Evolutionary conservation across 805 yeast genomes (phyloP).

Genomic region (Pichia californica): DNA sequence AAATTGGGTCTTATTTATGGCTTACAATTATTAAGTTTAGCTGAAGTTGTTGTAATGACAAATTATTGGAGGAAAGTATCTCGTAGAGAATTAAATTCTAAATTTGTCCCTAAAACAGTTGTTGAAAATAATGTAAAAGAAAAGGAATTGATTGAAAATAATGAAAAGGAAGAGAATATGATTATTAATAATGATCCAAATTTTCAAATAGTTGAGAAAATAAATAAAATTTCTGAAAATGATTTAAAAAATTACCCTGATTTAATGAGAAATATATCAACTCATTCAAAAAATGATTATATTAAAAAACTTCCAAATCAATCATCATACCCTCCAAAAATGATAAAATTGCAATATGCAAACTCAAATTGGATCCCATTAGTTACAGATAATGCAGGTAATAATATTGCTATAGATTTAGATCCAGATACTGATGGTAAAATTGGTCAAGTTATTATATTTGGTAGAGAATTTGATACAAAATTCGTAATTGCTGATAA

Average conservation of each 20-base stretch:
- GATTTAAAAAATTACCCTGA: slow-evolving; percentile 18
- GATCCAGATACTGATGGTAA: slow-evolving; percentile 67
- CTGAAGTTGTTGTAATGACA: slow-evolving; percentile 71
- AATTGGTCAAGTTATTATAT: slow-evolving; percentile 82
- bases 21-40: slow-evolving; percentile 66
- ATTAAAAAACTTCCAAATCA: slow-evolving; percentile 42
- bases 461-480: slow-evolving; percentile 87
- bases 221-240: slow-evolving; percentile 12
- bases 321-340: slow-evolving; percentile 65
- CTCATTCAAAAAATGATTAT: slow-evolving; percentile 24
- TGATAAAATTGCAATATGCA: slow-evolving; percentile 65
- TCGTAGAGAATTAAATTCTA: slow-evolving; percentile 6
- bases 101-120: not conserved
- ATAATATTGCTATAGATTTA: slow-evolving; percentile 81
- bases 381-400: slow-evolving; percentile 79
- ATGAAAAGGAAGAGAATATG: slow-evolving; percentile 1
- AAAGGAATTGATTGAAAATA: not conserved
- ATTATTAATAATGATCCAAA: slow-evolving; percentile 15
- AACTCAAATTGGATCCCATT: slow-evolving; percentile 86
- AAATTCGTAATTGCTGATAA: slow-evolving; percentile 76
- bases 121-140: not conserved
- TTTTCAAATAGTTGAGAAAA: slow-evolving; percentile 14
- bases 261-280: slow-evolving; percentile 23
- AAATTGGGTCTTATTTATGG: slow-evolving; percentile 71
- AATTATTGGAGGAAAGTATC: slow-evolving; percentile 76